Evolutionary conservation across 257 asterid genomes (phyloP), one percentile per base, ranked within the genome.

Genomic region (Lycium barbarum): DNA sequence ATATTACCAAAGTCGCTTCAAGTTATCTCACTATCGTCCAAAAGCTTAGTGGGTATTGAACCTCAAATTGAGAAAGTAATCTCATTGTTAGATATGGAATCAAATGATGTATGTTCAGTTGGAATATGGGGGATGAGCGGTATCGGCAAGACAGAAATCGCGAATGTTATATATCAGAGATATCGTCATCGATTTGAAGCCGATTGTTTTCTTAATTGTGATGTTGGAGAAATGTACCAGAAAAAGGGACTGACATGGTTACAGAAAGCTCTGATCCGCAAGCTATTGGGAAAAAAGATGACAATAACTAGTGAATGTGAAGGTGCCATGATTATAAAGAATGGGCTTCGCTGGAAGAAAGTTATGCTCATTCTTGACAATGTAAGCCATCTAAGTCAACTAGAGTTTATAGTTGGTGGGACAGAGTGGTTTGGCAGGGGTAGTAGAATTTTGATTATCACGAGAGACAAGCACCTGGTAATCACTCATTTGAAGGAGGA

Each of bases 31-130:
- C n/a, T 0, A 1, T n/a, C n/a, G n/a, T n/a, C n/a, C n/a, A n/a
- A n/a, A n/a, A n/a, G n/a, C 53, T 9, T 81, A 35, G 84, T 59
- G 58, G 84, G 84, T 36, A 57, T n/a, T n/a, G n/a, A n/a, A n/a
- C n/a, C 73, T 18, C 70, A 70, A 7, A 62, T 81, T 57, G 68
- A 15, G 15, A 12, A 81, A 15, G 18, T 59, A n/a, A 18, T 36
- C n/a, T 17, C 43, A 9, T 43, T 81, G 4, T 57, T 81, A 26
- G 3, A 9, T 26, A 11, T 1, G n/a, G 53, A 61, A 81, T 35
- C 74, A 4, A 3, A 61, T 36, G 58, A 81, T 7, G 84, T 59
- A 43, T 58, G 11, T 17, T 81, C 51, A 74, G 11, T 81, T 35
- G 84, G 74, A 49, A 22, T 81, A 57, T 38, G 76, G 78, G 84